Evolutionary conservation across 371 early-diverging fungal genomes (phyloP).

Genomic region (Vairimorpha apis): DNA sequence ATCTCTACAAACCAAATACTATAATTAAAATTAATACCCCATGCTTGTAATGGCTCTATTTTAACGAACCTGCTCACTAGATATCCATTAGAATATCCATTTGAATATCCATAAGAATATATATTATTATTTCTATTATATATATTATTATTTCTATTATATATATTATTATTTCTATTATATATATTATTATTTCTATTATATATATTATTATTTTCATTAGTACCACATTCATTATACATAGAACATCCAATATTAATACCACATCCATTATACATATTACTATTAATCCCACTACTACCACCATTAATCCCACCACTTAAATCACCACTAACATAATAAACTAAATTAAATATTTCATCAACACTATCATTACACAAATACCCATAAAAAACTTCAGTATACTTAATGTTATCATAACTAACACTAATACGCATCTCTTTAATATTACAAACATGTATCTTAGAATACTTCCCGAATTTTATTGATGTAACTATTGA

Average conservation of each 20-base stretch:
- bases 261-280: no score
- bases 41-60: conserved; percentile 78
- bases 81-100: no score
- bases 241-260: no score
- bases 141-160: no score
- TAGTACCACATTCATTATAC: no score
- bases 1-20: conserved; percentile 84
- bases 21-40: conserved; percentile 83
- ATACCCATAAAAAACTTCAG: conserved; percentile 73
- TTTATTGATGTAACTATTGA: conserved; percentile 65
- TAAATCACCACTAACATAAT: conserved; percentile 32
- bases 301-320: no score
- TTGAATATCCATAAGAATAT: no score
- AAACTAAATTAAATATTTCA: conserved; percentile 74
- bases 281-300: no score
- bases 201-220: no score
- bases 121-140: no score
- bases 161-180: no score
- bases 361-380: conserved; percentile 76
- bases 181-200: no score
- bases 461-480: conserved; percentile 87
- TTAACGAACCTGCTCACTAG: conserved; percentile 67
- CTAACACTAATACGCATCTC: conserved; percentile 75
- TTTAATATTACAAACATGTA: conserved; percentile 86
- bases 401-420: conserved; percentile 67